Evolutionary conservation across 2,329 filamentous ascomycete genomes (phyloP), one percentile per base, ranked within the genome.

Genomic region (Drechslerella coelobrocha): DNA sequence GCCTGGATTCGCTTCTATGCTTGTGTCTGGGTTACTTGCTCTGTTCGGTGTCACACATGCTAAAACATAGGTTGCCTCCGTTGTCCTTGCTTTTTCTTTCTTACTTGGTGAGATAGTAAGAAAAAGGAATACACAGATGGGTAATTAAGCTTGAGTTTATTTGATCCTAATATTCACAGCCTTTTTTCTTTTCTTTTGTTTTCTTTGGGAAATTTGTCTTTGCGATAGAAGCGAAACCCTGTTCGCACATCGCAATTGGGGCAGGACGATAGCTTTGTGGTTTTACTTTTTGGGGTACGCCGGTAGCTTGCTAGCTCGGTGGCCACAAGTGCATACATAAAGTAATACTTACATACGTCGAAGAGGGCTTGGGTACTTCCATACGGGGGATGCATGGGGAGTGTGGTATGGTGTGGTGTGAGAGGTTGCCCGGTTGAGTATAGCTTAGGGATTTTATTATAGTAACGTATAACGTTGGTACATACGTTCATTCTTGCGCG

Each of bases 221-320:
- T n/a, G n/a, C 23, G 26, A 19, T 51, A 19, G 21, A 12, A 52
- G 34, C 10, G 7, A 10, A 62, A 43, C 59, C 37, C 59, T 62
- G 50, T 19, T 39, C 29, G 52, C 19, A 37, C 21, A 50, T 69
- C 57, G 65, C 65, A 69, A 69, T 69, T 69, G 65, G 14, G 65
- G 65, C 65, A 69, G 65, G 65, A 62, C 65, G 57, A 62, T 69
- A 69, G 65, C 50, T 57, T 57, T n/a, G n/a, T n/a, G n/a, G n/a
- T 54, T 69, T 62, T 37, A 45, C 53, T 45, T 62, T 37, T 27
- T 59, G 27, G 52, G 50, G 55, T 59, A 45, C 43, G 43, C 17
- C 17, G 43, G 43, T n/a, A n/a, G n/a, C n/a, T n/a, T n/a, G n/a
- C n/a, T n/a, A n/a, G n/a, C n/a, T n/a, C n/a, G n/a, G n/a, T n/a